phyloP scores from a whole-genome alignment of 257 asterid genomes.

The Nicotiana undulata region DNA sequence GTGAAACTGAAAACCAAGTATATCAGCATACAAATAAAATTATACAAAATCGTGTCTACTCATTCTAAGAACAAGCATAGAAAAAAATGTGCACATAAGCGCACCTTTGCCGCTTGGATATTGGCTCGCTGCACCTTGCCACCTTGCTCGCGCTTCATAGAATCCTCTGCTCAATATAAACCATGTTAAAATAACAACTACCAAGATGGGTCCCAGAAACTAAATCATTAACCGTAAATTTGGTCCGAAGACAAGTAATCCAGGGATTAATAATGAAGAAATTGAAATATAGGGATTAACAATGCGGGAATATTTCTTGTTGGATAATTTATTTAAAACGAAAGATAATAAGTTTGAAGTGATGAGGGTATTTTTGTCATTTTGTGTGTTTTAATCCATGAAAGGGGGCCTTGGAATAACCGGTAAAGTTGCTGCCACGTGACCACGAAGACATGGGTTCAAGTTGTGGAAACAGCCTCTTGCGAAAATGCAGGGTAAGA shows the following conservation, averaged over 20 bases:
- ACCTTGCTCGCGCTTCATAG: slow-evolving; percentile 84
- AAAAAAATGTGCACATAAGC: neutral
- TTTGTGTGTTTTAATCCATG: no score
- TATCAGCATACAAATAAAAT: neutral
- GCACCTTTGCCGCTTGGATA: slow-evolving; percentile 94
- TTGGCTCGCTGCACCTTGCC: slow-evolving; percentile 82
- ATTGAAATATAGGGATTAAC: no score
- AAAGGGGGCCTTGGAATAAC: no score
- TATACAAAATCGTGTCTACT: neutral
- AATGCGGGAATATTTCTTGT: neutral
- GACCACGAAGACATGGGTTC: no score
- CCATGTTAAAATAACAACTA: neutral
- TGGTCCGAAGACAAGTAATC: no score
- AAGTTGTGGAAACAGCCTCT: no score
- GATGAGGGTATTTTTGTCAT: no score
- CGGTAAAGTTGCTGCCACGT: no score
- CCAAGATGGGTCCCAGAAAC: neutral
- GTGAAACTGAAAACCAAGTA: neutral
- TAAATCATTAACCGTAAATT: neutral
- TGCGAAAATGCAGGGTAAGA: no score
- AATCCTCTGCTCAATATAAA: slow-evolving; percentile 55
- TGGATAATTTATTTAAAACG: no score
- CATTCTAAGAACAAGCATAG: neutral
- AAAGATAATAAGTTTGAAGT: no score
- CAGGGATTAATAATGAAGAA: no score